These are phyloP conservation scores for Penicillium sp. DNA, from an alignment of 2,329 filamentous ascomycete species.

Conservation along the genomic window DNA sequence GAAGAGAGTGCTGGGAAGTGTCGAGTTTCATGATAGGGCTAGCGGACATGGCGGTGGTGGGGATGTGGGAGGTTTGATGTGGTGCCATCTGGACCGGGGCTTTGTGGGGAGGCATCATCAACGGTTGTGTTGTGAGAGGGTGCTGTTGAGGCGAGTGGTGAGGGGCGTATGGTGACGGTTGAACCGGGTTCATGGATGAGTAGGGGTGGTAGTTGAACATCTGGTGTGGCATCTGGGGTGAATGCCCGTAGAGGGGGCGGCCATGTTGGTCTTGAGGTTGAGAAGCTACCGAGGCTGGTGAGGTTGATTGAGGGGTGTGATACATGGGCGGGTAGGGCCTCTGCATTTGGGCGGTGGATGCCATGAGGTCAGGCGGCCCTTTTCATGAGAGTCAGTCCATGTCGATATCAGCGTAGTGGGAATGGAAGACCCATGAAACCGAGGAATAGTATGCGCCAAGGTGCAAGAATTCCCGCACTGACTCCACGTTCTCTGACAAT, in stretches of 20 bases:
- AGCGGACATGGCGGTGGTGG: constrained; percentile 62
- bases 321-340: constrained; percentile 86
- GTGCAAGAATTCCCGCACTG: background rate
- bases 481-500: background rate
- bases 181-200: constrained; percentile 53
- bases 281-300: constrained; percentile 88
- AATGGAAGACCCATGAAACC: constrained; percentile 17
- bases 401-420: constrained; percentile 55
- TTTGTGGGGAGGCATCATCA: constrained; percentile 54
- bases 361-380: constrained; percentile 74
- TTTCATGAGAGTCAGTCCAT: constrained; percentile 59
- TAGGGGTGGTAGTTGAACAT: constrained; percentile 76
- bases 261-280: constrained; percentile 85
- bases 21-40: constrained; percentile 57
- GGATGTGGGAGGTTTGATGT: constrained; percentile 43
- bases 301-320: constrained; percentile 93
- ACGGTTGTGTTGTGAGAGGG: constrained; percentile 57
- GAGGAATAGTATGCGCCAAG: background rate
- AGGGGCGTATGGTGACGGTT: constrained; percentile 59
- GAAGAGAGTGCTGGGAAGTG: constrained; percentile 40
- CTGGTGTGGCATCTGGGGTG: constrained; percentile 76
- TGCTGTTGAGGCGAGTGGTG: constrained; percentile 58
- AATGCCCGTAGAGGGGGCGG: constrained; percentile 80
- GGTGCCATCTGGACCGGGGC: constrained; percentile 41
- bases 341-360: constrained; percentile 65